A percentile compares a stretch with the other conserved stretches of the same genome.
These are phyloP conservation scores for Sporothrix brunneoviolacea DNA, from an alignment of 2,329 filamentous ascomycete genomes.

Conservation along the genomic window DNA sequence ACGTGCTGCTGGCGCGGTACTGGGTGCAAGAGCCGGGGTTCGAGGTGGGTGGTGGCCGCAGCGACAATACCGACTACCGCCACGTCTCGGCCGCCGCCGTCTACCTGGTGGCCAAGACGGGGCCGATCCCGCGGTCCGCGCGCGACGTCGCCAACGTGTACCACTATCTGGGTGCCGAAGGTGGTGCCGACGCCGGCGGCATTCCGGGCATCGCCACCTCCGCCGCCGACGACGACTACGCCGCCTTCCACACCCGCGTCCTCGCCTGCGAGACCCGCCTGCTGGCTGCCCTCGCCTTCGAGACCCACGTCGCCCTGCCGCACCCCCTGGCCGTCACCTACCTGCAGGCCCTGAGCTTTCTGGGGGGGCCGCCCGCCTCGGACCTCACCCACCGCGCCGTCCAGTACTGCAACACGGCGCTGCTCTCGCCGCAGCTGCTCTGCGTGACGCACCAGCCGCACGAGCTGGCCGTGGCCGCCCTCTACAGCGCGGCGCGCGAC, in stretches of 20 bases:
- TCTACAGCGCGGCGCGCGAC: slow-evolving; percentile 84
- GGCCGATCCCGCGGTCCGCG: slow-evolving; percentile 66
- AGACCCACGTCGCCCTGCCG: slow-evolving; percentile 78
- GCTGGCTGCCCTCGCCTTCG: slow-evolving; percentile 68
- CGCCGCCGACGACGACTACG: slow-evolving; percentile 58
- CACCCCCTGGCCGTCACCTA: slow-evolving; percentile 87
- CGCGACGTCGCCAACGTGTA: slow-evolving; percentile 82
- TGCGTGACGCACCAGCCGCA: slow-evolving; percentile 90
- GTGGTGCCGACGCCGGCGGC: slow-evolving; percentile 47
- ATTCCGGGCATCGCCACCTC: slow-evolving; percentile 27
- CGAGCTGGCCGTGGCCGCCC: slow-evolving; percentile 75
- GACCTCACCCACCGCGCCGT: slow-evolving; percentile 55
- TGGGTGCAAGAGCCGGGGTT: slow-evolving; percentile 53
- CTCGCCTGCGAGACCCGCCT: slow-evolving; percentile 72
- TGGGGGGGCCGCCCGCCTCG: slow-evolving; percentile 45
- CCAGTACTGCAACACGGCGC: slow-evolving; percentile 75
- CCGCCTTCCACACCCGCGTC: slow-evolving; percentile 55
- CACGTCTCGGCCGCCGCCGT: slow-evolving; percentile 72
- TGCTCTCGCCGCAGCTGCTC: slow-evolving; percentile 80
- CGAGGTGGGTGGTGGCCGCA: not conserved
- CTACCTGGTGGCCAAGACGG: slow-evolving; percentile 78
- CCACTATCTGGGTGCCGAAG: slow-evolving; percentile 64
- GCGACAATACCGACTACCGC: slow-evolving; percentile 1
- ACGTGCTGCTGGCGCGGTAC: slow-evolving; percentile 74
- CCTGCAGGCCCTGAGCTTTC: slow-evolving; percentile 75